phyloP scores from a whole-genome alignment of 176 grass and related monocot species.

The Rhynchospora breviuscula region DNA sequence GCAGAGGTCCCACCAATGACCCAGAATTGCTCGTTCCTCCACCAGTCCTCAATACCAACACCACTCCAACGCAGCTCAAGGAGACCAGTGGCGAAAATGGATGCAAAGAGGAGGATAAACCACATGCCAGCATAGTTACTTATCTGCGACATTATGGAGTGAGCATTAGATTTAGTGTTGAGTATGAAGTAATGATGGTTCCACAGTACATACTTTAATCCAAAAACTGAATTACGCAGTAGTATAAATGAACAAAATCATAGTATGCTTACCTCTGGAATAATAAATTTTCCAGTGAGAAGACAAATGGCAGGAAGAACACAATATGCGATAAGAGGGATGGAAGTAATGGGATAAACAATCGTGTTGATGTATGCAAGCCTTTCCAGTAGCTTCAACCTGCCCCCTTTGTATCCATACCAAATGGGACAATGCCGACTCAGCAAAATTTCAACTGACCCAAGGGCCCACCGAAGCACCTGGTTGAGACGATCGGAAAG shows the following conservation, averaged over 20 bases:
- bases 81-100: conserved; percentile 68
- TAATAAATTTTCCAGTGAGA: conserved; percentile 78
- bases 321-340: conserved; percentile 76
- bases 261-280: conserved; percentile 56
- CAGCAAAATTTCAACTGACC: conserved; percentile 76
- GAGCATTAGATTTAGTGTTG: not conserved
- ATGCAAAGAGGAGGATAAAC: conserved; percentile 64
- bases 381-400: conserved; percentile 76
- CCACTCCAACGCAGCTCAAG: conserved; percentile 67
- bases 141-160: conserved; percentile 50
- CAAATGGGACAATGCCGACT: conserved; percentile 93
- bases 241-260: not conserved
- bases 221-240: not conserved
- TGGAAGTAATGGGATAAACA: conserved; percentile 77
- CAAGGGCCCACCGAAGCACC: conserved; percentile 84
- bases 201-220: not conserved
- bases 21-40: conserved; percentile 88
- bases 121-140: conserved; percentile 68
- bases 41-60: conserved; percentile 74
- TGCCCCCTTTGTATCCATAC: conserved; percentile 70
- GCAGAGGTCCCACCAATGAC: conserved; percentile 83
- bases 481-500: conserved; percentile 93
- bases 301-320: conserved; percentile 90
- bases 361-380: conserved; percentile 89
- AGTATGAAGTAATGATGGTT: not conserved